Base-by-base conservation (phyloP, 768 basidiomycete species). In the Rubroboletus satanas region DNA sequence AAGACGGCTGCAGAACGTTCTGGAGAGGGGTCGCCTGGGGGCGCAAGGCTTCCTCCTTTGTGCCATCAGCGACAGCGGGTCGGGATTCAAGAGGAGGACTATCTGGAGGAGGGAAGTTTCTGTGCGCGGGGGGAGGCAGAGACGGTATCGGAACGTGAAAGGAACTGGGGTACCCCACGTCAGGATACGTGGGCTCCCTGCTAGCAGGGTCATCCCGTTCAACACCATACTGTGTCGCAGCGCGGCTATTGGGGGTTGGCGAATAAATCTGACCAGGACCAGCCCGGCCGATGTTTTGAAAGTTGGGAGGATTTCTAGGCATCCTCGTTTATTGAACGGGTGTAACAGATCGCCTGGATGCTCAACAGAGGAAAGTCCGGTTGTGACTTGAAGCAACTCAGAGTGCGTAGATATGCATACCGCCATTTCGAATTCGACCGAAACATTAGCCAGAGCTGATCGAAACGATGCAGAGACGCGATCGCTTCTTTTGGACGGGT, bases 1-100 rank as follows among this genome's bases (percentile, higher is more conserved):
- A 66, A 49, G 75, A 78, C 8, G 65, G 68, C 48, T 68, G 73
- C 4, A 58, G 67, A 46, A 51, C 8, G 18, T 59, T 55, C 38
- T 62, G 55, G 37, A 66, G 28, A 23, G 66, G 62, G 21, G 49
- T 57, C 33, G 56, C 55, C 4, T 46, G 48, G 2, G 62, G 64
- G 15, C 64, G 65, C 33, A 26, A 23, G 26, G 21, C 5, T 11
- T 53, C 53, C n/a, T 44, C 53, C 18, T 21, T 29, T 4, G 26
- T 21, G 37, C 11, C 32, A 58, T 57, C 47, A 45, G 57, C 17
- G 52, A 58, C 28, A 12, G 18, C 10, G 14, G 44, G 43, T 5
- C 6, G 43, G 26, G 50, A n/a, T 45, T 28, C 42, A 18, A 35
- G 45, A 14, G 54, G 32, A 18, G 33, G 28, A 41, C 39, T 18